Percentiles rank a stretch among this genome's conserved stretches.
These are phyloP conservation scores for Scheffersomyces cryptocercus DNA, from an alignment of 1,139 yeast species.

Conservation along the genomic window DNA sequence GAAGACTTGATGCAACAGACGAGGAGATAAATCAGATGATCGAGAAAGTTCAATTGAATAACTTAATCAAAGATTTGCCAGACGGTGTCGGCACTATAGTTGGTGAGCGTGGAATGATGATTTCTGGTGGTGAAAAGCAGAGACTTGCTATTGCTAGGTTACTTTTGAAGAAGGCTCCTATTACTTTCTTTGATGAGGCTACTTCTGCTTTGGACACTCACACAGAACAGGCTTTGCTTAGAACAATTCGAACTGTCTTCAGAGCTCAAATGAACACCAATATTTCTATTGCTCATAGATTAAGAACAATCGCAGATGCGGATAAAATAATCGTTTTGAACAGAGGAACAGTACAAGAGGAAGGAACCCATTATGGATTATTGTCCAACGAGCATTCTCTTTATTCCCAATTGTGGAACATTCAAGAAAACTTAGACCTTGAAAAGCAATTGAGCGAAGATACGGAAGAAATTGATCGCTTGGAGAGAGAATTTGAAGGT, in stretches of 20 bases:
- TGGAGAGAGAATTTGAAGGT: constrained; percentile 2
- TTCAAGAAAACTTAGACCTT: constrained; percentile 78
- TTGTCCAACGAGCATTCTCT: constrained; percentile 56
- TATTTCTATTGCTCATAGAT: constrained; percentile 89
- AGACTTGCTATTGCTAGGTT: constrained; percentile 91
- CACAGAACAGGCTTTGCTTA: constrained; percentile 83
- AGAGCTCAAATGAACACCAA: constrained; percentile 64
- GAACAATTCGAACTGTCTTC: constrained; percentile 68
- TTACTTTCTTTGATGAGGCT: constrained; percentile 95
- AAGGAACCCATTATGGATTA: constrained; percentile 75
- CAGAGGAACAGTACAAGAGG: constrained; percentile 79
- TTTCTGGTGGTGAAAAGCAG: constrained; percentile 98
- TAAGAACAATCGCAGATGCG: constrained; percentile 91
- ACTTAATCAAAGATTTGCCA: constrained; percentile 69
- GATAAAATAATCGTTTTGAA: constrained; percentile 89
- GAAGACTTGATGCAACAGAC: constrained; percentile 71
- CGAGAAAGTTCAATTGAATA: constrained; percentile 65
- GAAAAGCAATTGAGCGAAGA: constrained; percentile 26
- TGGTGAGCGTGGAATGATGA: constrained; percentile 99
- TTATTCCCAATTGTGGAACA: constrained; percentile 82
- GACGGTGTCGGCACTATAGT: constrained; percentile 84
- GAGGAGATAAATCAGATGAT: constrained; percentile 70
- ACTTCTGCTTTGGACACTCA: constrained; percentile 96
- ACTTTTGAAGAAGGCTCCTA: constrained; percentile 78
- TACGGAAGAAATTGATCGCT: constrained; percentile 2